phyloP scores from a whole-genome alignment of 768 basidiomycete species.

The Kwoniella botswanensis region DNA sequence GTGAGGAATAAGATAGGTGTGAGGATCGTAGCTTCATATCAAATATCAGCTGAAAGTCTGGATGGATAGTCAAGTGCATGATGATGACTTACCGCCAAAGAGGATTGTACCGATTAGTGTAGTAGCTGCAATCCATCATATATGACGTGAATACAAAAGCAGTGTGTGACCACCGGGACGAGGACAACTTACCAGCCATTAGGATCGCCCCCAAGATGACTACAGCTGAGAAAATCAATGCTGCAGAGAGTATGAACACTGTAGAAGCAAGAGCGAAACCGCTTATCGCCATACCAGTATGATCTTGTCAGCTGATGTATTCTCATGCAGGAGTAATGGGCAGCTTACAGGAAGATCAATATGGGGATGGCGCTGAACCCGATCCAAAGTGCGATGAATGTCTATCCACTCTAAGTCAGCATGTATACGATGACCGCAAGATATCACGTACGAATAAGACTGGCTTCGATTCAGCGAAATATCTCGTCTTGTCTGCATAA shows the following conservation, averaged over 20 bases:
- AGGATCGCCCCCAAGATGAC: constrained; percentile 35
- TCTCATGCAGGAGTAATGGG: not conserved
- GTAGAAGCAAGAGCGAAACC: constrained; percentile 40
- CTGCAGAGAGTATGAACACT: constrained; percentile 29
- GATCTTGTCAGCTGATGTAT: not conserved
- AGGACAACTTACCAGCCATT: constrained; percentile 30
- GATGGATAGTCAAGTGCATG: not conserved
- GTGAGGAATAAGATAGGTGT: constrained; percentile 46
- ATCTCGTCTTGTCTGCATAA: constrained; percentile 42
- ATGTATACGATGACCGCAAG: not conserved
- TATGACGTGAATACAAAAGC: not conserved
- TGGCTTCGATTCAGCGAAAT: constrained; percentile 44
- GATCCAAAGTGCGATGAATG: constrained; percentile 44
- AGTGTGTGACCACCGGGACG: too few species aligned
- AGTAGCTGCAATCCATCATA: not conserved
- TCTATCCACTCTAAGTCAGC: constrained; percentile 19
- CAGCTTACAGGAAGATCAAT: constrained; percentile 38
- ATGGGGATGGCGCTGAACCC: constrained; percentile 42
- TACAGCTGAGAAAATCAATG: constrained; percentile 26
- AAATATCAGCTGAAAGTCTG: not conserved
- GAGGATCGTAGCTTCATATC: constrained; percentile 23
- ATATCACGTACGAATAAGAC: constrained; percentile 45
- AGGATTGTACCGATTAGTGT: constrained; percentile 15
- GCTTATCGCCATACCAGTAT: constrained; percentile 15
- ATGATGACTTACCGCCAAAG: constrained; percentile 31